These are phyloP conservation scores for Tricholoma terreum DNA, from an alignment of 768 basidiomycete species.

Conservation along the genomic window DNA sequence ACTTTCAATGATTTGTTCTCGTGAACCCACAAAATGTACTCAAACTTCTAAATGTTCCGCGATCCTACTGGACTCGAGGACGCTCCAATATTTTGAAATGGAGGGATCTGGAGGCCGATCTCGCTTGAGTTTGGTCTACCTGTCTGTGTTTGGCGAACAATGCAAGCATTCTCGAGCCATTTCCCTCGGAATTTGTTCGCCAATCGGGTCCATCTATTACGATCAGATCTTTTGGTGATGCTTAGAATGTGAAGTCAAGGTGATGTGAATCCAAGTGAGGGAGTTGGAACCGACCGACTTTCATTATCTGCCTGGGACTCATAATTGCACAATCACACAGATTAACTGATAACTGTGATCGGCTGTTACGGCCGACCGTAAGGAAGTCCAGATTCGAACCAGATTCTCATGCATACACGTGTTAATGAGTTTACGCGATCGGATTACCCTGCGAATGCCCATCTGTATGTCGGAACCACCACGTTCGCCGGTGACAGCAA, in stretches of 20 bases:
- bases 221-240: constrained; percentile 6
- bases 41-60: not conserved
- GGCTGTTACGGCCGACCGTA: constrained; percentile 20
- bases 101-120: not conserved
- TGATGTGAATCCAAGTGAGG: not conserved
- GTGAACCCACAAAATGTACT: not conserved
- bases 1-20: not conserved
- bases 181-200: not conserved
- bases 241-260: constrained; percentile 2
- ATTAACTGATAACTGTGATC: constrained; percentile 6
- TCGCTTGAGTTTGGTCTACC: not conserved
- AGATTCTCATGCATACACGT: constrained; percentile 12
- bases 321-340: not conserved
- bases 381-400: constrained; percentile 2
- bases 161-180: not conserved
- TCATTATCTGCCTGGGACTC: not conserved
- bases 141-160: constrained; percentile 8
- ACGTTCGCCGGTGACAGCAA: constrained; percentile 4
- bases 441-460: constrained; percentile 18
- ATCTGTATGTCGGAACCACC: constrained; percentile 8
- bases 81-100: not conserved
- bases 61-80: not conserved
- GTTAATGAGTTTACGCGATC: constrained; percentile 12
- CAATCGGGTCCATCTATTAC: constrained; percentile 4
- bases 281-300: not conserved